phyloP scores from a whole-genome alignment of 768 basidiomycete genomes.

The Rhizopogon sp. region DNA sequence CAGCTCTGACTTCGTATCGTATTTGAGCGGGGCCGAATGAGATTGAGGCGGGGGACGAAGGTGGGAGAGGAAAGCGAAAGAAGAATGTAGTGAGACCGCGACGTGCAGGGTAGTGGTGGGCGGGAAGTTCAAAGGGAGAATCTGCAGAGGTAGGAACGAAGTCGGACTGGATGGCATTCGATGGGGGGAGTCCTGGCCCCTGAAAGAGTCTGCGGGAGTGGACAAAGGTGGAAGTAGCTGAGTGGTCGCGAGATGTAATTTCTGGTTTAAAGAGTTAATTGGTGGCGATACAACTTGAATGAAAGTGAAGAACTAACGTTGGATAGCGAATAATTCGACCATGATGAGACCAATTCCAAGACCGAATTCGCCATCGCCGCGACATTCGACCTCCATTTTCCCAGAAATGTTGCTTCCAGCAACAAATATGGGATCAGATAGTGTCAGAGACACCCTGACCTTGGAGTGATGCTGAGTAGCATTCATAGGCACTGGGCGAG shows the following conservation, averaged over 20 bases:
- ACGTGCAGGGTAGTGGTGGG: constrained; percentile 66
- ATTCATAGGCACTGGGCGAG: constrained; percentile 67
- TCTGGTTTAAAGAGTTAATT: constrained; percentile 36
- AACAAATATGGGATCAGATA: constrained; percentile 57
- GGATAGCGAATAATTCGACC: constrained; percentile 70
- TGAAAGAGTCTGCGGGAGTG: constrained; percentile 71
- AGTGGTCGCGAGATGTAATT: constrained; percentile 71
- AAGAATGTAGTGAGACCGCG: constrained; percentile 74
- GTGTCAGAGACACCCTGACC: constrained; percentile 60
- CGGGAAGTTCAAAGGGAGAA: constrained; percentile 45
- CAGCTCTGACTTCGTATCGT: constrained; percentile 69
- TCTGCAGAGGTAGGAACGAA: constrained; percentile 44
- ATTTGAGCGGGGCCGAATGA: constrained; percentile 66
- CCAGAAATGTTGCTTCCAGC: constrained; percentile 66
- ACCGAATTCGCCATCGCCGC: constrained; percentile 55
- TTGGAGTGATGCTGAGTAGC: constrained; percentile 75
- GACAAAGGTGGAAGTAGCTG: constrained; percentile 74
- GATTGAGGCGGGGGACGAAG: constrained; percentile 64
- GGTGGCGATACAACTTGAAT: neutral
- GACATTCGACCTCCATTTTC: constrained; percentile 77
- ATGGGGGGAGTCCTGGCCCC: constrained; percentile 76
- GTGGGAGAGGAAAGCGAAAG: constrained; percentile 70
- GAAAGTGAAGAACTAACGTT: constrained; percentile 41
- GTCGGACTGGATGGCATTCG: constrained; percentile 73
- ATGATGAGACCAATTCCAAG: constrained; percentile 73